These are phyloP conservation scores for Leccinum variicolor DNA, from an alignment of 768 basidiomycete species.

Conservation along the genomic window DNA sequence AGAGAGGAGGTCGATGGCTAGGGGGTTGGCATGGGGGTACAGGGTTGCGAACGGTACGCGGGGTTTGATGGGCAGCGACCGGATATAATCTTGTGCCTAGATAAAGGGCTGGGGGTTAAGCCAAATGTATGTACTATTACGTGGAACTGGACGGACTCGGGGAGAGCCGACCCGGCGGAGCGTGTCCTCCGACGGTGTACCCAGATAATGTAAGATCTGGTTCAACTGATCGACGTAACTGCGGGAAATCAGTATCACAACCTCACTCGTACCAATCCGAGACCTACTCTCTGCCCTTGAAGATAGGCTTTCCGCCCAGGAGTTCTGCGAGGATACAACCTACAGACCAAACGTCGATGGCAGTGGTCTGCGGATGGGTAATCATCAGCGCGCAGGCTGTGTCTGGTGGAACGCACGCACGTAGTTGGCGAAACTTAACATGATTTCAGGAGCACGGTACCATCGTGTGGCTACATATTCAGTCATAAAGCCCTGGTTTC, in stretches of 20 bases:
- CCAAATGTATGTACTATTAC: background rate
- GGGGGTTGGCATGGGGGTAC: constrained; percentile 91
- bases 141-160: constrained; percentile 50
- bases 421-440: constrained; percentile 95
- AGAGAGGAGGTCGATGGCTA: constrained; percentile 88
- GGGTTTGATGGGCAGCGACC: constrained; percentile 95
- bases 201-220: constrained; percentile 97
- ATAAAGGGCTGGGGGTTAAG: constrained; percentile 7
- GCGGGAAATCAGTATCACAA: constrained; percentile 6
- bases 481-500: constrained; percentile 96
- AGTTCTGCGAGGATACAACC: constrained; percentile 95
- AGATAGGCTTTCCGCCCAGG: constrained; percentile 90
- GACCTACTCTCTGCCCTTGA: constrained; percentile 93
- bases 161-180: constrained; percentile 95
- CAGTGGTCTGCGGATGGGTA: constrained; percentile 57
- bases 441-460: constrained; percentile 99
- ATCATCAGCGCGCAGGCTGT: constrained; percentile 12
- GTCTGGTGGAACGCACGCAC: constrained; percentile 42
- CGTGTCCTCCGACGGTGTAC: constrained; percentile 95
- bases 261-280: background rate
- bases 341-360: constrained; percentile 95
- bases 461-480: constrained; percentile 99
- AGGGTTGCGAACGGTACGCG: constrained; percentile 88
- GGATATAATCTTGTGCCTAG: constrained; percentile 96
- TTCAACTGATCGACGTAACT: constrained; percentile 99